Percentiles rank a stretch among this genome's conserved stretches.
Conservation (phyloP, 2,329 filamentous ascomycete species). For the Fusarium haematococcum region DNA sequence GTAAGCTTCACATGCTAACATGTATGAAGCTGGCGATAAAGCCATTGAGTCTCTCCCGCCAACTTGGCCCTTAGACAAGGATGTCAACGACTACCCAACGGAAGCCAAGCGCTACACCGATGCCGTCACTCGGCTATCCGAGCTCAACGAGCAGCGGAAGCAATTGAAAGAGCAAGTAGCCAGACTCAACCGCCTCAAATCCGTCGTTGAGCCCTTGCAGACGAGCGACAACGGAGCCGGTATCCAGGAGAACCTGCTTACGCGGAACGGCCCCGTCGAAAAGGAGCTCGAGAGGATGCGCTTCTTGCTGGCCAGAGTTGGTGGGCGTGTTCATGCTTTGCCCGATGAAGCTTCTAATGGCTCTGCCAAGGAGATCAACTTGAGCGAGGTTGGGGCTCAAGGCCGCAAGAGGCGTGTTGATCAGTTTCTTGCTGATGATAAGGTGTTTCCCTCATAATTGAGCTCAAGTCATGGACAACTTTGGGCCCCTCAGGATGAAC, state of each 20-base stretch:
- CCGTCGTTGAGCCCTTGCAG: slow-evolving; percentile 59
- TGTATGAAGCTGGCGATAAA: slow-evolving; percentile 52
- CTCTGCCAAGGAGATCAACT: slow-evolving; percentile 3
- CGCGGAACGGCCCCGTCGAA: slow-evolving; percentile 73
- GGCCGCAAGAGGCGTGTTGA: slow-evolving; percentile 43
- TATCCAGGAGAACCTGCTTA: slow-evolving; percentile 75
- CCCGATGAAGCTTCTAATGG: slow-evolving; percentile 19
- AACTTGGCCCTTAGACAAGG: slow-evolving; percentile 59
- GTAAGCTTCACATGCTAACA: neutral
- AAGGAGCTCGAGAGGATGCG: slow-evolving; percentile 75
- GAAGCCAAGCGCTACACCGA: slow-evolving; percentile 65
- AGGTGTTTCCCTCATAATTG: slow-evolving; percentile 40
- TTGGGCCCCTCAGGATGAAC: too few relatives aligned
- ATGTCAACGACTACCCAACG: slow-evolving; percentile 52
- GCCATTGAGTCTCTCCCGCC: slow-evolving; percentile 60
- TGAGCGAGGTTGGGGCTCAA: slow-evolving; percentile 20
- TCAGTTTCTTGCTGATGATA: slow-evolving; percentile 40
- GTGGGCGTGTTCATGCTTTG: slow-evolving; percentile 60
- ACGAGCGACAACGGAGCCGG: slow-evolving; percentile 47
- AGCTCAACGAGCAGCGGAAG: slow-evolving; percentile 57
- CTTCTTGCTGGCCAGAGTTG: slow-evolving; percentile 70
- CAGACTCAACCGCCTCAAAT: slow-evolving; percentile 61
- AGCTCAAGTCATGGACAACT: too few relatives aligned
- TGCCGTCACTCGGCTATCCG: slow-evolving; percentile 60
- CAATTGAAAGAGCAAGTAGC: slow-evolving; percentile 55